Conservation (phyloP, 257 asterid genomes). For the Solanum bukasovii region DNA sequence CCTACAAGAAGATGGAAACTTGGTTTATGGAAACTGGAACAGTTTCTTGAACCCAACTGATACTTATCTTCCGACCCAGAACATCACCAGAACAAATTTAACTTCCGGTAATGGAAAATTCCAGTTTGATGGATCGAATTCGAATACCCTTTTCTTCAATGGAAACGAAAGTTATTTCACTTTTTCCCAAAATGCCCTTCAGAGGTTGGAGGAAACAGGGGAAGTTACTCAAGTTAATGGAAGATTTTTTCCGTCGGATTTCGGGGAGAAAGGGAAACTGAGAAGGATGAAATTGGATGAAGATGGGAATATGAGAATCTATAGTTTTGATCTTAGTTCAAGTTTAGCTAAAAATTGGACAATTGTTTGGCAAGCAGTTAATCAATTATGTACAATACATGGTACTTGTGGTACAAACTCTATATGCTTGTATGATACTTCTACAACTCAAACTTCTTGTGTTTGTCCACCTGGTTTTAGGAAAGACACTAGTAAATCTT, state of each 20-base stretch:
- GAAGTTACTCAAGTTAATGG: slow-evolving; percentile 15
- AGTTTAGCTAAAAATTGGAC: slow-evolving; percentile 22
- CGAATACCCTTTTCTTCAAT: slow-evolving; percentile 25
- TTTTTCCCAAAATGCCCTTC: slow-evolving; percentile 13
- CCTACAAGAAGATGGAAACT: slow-evolving; percentile 34
- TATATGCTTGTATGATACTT: slow-evolving; percentile 46
- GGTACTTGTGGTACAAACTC: slow-evolving; percentile 66
- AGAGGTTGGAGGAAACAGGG: slow-evolving; percentile 33
- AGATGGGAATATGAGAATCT: slow-evolving; percentile 64
- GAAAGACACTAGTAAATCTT: slow-evolving; percentile 13
- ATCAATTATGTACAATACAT: slow-evolving; percentile 38
- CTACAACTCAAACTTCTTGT: slow-evolving; percentile 40
- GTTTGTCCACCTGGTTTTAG: slow-evolving; percentile 73
- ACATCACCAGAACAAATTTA: slow-evolving; percentile 24
- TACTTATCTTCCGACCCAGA: slow-evolving; percentile 54
- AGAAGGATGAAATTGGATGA: slow-evolving; percentile 58
- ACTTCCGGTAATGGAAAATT: slow-evolving; percentile 39
- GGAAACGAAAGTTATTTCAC: slow-evolving; percentile 35
- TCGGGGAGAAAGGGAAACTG: slow-evolving; percentile 20
- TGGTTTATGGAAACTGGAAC: slow-evolving; percentile 41
- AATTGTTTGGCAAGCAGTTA: slow-evolving; percentile 54
- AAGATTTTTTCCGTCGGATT: slow-evolving; percentile 33
- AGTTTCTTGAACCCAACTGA: slow-evolving; percentile 55
- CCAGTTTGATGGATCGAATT: slow-evolving; percentile 28
- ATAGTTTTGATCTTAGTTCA: slow-evolving; percentile 33